Evolutionary conservation across 768 basidiomycete genomes (phyloP), one percentile per base, ranked within the genome.

Genomic region (Fibroporia radiculosa): DNA sequence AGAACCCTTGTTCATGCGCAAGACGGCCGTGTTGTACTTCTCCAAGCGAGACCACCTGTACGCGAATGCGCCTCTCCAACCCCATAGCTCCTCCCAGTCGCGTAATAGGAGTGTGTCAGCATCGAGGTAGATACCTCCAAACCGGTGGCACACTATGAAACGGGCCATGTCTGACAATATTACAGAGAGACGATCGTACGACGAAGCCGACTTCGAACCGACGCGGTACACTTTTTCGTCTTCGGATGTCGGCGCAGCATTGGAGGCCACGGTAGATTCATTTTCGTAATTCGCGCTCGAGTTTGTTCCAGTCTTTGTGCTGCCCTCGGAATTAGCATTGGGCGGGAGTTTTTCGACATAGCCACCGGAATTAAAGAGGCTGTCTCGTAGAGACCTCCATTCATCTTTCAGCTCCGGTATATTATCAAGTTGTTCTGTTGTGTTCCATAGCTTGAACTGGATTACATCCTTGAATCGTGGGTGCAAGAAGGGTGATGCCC

Each of bases 31-130:
- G 70, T 98, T 97, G 64, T 97, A 97, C 61, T 84, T 88, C 57
- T 86, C 79, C 50, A 93, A 69, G 38, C 90, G 82, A 18, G 87
- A 90, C 95, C 95, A 99, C 2, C 95, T 75, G 62, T 97, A 98
- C 6, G 95, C 93, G 56, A 96, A 99, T 14, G 93, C 92, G 29
- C 93, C 93, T 55, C 84, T 80, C 84, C 89, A 96, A 23, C 90
- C 91, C 91, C 91, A 97, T 4, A 99, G 70, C 54, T 98, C 95
- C 60, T 96, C 93, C 96, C 96, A 99, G 58, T 99, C 95, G 18
- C 96, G 84, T 25, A 99, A 66, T 54, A 99, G 80, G 51, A 99
- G 79, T 7, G 92, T 97, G 61, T 98, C 96, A 8, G 93, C 93
- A 57, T 99, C 95, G 42, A 99, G 80, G 60, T 98, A 99, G 39